Evolutionary conservation across 208 protist species (phyloP).

Genomic region (Leptomonas seymouri): DNA sequence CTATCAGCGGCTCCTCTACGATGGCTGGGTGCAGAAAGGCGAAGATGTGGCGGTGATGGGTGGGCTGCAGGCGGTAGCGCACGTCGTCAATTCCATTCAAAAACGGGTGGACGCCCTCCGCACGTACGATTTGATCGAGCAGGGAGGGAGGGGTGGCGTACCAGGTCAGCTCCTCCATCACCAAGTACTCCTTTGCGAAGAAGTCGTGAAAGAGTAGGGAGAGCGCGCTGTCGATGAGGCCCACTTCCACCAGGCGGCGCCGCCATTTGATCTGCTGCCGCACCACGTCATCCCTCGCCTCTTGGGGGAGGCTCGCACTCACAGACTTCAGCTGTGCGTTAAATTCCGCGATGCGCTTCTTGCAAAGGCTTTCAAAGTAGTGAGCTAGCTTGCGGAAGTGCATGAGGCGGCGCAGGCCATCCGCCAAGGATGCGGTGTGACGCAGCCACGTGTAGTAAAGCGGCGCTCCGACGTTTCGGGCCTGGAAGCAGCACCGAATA

Average conservation of each 20-base stretch:
- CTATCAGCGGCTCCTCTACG: conserved; percentile 82
- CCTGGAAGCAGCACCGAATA: conserved; percentile 56
- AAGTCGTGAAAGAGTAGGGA: conserved; percentile 74
- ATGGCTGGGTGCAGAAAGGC: conserved; percentile 83
- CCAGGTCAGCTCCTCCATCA: conserved; percentile 91
- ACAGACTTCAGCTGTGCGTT: not conserved
- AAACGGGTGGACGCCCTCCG: conserved; percentile 82
- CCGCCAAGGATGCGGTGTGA: conserved; percentile 63
- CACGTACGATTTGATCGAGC: conserved; percentile 77
- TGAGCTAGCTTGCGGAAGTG: conserved; percentile 67
- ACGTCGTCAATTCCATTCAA: conserved; percentile 58
- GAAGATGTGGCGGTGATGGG: conserved; percentile 73
- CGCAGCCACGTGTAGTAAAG: conserved; percentile 80
- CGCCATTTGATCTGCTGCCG: conserved; percentile 46
- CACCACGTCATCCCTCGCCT: not conserved
- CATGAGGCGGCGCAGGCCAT: conserved; percentile 75
- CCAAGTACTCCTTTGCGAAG: conserved; percentile 78
- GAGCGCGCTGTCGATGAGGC: conserved; percentile 56
- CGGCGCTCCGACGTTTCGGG: conserved; percentile 55
- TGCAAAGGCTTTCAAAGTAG: conserved; percentile 53
- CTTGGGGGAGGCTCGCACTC: not conserved
- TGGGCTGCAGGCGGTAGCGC: conserved; percentile 70
- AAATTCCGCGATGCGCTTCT: conserved; percentile 23
- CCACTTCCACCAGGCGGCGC: conserved; percentile 52
- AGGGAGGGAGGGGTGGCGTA: conserved; percentile 61